phyloP scores from a whole-genome alignment of 495 filamentous ascomycete species.

The Tirmania nivea region DNA sequence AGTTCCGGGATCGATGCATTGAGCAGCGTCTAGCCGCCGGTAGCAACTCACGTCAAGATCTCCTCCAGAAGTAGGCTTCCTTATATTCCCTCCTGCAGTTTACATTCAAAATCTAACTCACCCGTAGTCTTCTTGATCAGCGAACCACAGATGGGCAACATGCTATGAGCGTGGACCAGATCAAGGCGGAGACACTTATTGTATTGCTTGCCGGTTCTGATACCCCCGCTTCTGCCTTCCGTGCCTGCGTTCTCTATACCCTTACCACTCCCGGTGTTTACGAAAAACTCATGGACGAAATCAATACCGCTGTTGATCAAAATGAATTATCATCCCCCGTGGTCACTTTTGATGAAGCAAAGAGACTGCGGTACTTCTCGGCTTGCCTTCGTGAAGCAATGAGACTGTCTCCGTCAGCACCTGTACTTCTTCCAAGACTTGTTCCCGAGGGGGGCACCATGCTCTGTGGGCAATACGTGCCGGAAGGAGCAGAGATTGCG shows the following conservation, averaged over 20 bases:
- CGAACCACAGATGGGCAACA: conserved; percentile 6
- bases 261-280: conserved; percentile 28
- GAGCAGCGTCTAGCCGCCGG: conserved; percentile 20
- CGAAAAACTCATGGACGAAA: conserved; percentile 33
- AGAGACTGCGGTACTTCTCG: conserved; percentile 28
- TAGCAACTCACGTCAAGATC: conserved; percentile 12
- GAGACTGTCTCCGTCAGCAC: conserved; percentile 26
- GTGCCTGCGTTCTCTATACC: conserved; percentile 31
- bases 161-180: conserved; percentile 18
- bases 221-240: conserved; percentile 36
- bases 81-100: neutral
- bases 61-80: conserved; percentile 9
- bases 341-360: conserved; percentile 21
- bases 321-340: conserved; percentile 20
- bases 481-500: conserved; percentile 36
- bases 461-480: conserved; percentile 31
- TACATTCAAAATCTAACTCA: too few species aligned
- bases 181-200: conserved; percentile 33
- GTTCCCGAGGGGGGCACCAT: conserved; percentile 29
- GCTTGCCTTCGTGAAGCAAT: conserved; percentile 31
- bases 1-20: conserved; percentile 30
- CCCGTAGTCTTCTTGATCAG: conserved; percentile 5
- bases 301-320: conserved; percentile 24
- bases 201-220: conserved; percentile 43
- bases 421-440: conserved; percentile 27